Evolutionary conservation across 306 rosid species (phyloP), one percentile per base, ranked within the genome.

Genomic region (Citrullus colocynthis): DNA sequence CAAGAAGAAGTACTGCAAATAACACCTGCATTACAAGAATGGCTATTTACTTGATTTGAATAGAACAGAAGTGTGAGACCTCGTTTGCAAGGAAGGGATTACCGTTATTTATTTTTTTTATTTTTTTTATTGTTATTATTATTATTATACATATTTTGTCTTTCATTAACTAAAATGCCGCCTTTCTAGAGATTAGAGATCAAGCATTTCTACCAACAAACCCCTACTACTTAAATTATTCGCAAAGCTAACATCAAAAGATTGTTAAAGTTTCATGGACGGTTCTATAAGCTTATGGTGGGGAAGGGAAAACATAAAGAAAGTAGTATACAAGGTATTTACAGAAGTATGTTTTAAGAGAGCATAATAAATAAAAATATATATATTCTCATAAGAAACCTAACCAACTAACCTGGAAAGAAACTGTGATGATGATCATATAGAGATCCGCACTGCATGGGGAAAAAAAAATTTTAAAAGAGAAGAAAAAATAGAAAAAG

Each of bases 1-100:
- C 84, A 71, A 84, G 71, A 80, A 90, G 89, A 69, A 87, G 90
- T 82, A 79, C 81, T 52, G 92, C 97, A 86, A 93, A 93, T 67
- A 91, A 44, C 75, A 82, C 93, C 98, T 93, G 61, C 76, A 71
- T 71, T 48, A 52, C 20, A 71, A 69, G 36, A n/a, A 71, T 14
- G 28, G 58, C 41, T 48, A 71, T 13, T 71, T 14, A 71, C 20
- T 45, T 71, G 76, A 71, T 37, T 48, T 24, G 20, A 44, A 71
- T 45, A 71, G 4, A 45, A 71, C 9, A 6, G 28, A 4, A 71
- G 10, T 7, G 41, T 7, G 37, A 44, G 14, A 3, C 20, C 57
- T 71, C 37, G 7, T 24, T 10, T 1, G 20, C 76, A n/a, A 69
- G 36, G 28, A 69, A 69, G 7, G n/a, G 37, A 41, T 44, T 21